These are phyloP conservation scores for Peribolospora kevripleyi DNA, from an alignment of 768 basidiomycete species.

Conservation along the genomic window DNA sequence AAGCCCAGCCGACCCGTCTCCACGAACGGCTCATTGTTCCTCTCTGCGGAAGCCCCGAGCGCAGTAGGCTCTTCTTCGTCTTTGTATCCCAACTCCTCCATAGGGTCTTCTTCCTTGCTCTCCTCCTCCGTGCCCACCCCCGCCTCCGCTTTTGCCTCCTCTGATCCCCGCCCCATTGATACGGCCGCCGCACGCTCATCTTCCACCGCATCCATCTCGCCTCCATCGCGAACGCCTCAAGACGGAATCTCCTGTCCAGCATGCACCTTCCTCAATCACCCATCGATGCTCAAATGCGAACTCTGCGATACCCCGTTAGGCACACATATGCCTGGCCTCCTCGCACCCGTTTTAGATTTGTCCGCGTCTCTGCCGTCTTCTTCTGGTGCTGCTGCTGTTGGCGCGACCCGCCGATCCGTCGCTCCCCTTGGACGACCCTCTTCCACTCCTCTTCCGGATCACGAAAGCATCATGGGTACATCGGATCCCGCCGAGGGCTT, in stretches of 20 bases:
- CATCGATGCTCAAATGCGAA: conserved; percentile 48
- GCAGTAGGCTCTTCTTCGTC: no score
- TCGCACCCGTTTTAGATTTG: no score
- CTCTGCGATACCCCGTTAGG: conserved; percentile 51
- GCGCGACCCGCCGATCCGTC: no score
- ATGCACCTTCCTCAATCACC: conserved; percentile 82
- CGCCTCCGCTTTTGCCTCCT: no score
- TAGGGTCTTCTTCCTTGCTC: not conserved
- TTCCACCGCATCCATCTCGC: not conserved
- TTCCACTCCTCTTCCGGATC: no score
- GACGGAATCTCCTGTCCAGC: conserved; percentile 39
- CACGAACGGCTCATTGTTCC: not conserved
- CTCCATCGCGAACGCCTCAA: conserved; percentile 8
- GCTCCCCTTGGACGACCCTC: no score
- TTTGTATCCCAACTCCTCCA: not conserved
- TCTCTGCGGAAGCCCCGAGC: not conserved
- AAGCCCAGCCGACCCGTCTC: not conserved
- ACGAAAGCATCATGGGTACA: no score
- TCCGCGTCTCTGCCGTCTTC: no score
- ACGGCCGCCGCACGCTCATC: conserved; percentile 1
- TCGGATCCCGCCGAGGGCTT: no score
- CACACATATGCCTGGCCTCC: conserved; percentile 14
- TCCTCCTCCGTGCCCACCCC: not conserved
- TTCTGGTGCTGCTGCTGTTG: no score
- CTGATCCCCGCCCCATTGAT: no score